phyloP scores from a whole-genome alignment of 2,329 filamentous ascomycete species.

The Daldinia eschscholtzii region DNA sequence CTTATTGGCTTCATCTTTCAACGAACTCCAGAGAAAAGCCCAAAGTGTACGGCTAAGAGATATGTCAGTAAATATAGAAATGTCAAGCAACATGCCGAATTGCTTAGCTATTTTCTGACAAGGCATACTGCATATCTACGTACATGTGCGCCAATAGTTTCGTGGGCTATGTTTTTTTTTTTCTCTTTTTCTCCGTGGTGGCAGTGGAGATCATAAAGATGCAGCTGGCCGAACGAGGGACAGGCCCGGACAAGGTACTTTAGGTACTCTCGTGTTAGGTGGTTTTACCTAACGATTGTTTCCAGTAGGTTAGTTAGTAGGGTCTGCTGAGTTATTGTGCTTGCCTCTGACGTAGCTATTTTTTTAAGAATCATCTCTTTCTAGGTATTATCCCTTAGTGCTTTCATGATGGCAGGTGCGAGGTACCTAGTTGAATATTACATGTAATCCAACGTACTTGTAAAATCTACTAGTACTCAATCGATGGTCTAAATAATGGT shows the following conservation, averaged over 20 bases:
- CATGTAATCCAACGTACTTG: neutral
- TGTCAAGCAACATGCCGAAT: neutral
- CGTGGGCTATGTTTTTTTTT: neutral
- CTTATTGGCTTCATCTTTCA: neutral
- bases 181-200: neutral
- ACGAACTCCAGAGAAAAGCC: conserved; percentile 5
- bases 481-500: neutral
- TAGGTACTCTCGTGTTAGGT: neutral
- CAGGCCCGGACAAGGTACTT: neutral
- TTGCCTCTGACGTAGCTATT: neutral
- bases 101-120: neutral
- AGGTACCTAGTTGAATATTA: neutral
- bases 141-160: neutral
- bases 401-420: neutral
- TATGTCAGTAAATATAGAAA: conserved; percentile 13
- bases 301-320: too few relatives aligned
- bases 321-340: neutral
- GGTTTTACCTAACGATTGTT: neutral
- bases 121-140: neutral
- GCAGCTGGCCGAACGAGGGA: conserved; percentile 31
- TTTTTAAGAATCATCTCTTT: neutral
- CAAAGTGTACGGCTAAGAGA: neutral
- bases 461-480: neutral
- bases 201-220: conserved; percentile 21
- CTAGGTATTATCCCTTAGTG: neutral